Evolutionary conservation across 371 early-diverging fungal species (phyloP), one percentile per base, ranked within the genome.

Genomic region (Basidiobolus meristosporus): DNA sequence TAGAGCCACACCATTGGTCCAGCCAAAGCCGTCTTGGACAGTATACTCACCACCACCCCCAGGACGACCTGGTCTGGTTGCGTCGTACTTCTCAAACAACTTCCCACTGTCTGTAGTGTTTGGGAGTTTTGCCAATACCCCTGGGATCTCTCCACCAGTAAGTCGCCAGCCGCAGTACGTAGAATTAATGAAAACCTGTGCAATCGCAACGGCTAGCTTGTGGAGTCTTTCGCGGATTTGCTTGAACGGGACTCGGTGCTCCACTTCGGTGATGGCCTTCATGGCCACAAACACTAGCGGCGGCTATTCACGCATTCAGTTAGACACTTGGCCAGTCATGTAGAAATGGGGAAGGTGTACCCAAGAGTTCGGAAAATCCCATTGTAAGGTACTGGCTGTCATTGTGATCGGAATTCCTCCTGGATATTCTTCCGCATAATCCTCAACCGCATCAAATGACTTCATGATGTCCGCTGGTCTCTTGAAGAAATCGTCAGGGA

Each of bases 321-420:
- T n/a, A n/a, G n/a, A n/a, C n/a, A n/a, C n/a, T n/a, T n/a, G n/a
- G n/a, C n/a, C n/a, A n/a, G n/a, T n/a, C n/a, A n/a, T n/a, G n/a
- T n/a, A n/a, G n/a, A n/a, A n/a, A n/a, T n/a, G n/a, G n/a, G n/a
- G n/a, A n/a, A n/a, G n/a, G n/a, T n/a, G n/a, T n/a, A n/a, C n/a
- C 88, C 89, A 91, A 15, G 68, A 77, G 50, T 82, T 82, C 0
- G 89, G 91, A 41, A 60, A 78, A 47, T 89, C 91, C 91, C 91
- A 90, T 56, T 90, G 89, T 48, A 77, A 58, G 0, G 68, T 68
- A 21, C 70, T 70, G 26, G 65, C 48, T 29, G 57, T 39, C 20
- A 59, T 43, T 42, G 80, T 69, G 1, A 71, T 65, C 0, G 87
- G 82, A 14, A 85, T 50, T 1, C 81, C 77, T 5, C 45, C 26